These are phyloP conservation scores for Moricandia arvensis DNA, from an alignment of 345 rosid species.

Conservation along the genomic window DNA sequence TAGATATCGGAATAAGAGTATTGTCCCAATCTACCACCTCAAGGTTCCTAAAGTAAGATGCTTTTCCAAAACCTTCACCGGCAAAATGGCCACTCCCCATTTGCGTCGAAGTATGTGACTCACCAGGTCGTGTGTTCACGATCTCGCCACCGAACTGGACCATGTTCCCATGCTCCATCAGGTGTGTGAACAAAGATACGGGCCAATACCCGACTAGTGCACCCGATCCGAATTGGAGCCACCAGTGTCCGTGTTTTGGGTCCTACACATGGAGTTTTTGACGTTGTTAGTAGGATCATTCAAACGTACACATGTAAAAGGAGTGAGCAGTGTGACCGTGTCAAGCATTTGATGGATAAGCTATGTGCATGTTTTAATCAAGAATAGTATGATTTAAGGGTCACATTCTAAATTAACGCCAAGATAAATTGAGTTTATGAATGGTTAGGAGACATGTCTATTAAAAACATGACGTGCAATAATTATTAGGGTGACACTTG, in stretches of 20 bases:
- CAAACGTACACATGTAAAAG: not conserved
- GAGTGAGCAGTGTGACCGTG: constrained; percentile 21
- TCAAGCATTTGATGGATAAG: not conserved
- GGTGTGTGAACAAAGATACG: constrained; percentile 73
- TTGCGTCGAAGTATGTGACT: constrained; percentile 84
- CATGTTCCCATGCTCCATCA: constrained; percentile 86
- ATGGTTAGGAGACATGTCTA: constrained; percentile 8
- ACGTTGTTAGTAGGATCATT: not conserved
- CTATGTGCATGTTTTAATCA: constrained; percentile 29
- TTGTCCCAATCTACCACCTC: constrained; percentile 98
- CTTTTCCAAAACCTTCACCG: constrained; percentile 81
- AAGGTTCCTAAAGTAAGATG: constrained; percentile 87
- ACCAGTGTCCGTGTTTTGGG: constrained; percentile 99
- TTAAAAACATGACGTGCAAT: constrained; percentile 17
- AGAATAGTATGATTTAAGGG: not conserved
- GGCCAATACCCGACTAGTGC: constrained; percentile 97
- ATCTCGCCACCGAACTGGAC: constrained; percentile 95
- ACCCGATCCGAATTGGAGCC: constrained; percentile 97
- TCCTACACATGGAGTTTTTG: constrained; percentile 47
- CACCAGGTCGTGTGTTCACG: constrained; percentile 68
- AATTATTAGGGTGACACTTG: constrained; percentile 3
- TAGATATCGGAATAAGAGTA: constrained; percentile 63
- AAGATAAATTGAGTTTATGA: not conserved
- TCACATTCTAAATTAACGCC: not conserved
- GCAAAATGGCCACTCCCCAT: constrained; percentile 99